Evolutionary conservation across 2,329 filamentous ascomycete species (phyloP), one percentile per base, ranked within the genome.

Genomic region (Periconia digitata): DNA sequence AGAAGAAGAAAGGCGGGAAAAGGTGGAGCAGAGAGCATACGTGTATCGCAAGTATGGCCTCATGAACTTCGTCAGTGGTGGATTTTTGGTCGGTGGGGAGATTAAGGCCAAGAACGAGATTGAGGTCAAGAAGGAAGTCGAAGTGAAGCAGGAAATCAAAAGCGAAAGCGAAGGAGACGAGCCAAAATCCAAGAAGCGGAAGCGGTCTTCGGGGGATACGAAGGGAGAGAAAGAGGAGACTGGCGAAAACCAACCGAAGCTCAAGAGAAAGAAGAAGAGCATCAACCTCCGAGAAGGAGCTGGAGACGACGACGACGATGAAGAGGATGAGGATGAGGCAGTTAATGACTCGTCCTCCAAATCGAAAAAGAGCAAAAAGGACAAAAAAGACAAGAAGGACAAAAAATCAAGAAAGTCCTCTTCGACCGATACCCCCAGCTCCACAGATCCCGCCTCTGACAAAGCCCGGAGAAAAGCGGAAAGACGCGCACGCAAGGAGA

Each of bases 51-150:
- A 85, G 71, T 92, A 85, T 74, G 91, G 91, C 1, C 79, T 82
- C 8, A 89, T 96, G 79, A 83, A 85, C 41, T 99, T 99, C 71
- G 86, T 99, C 20, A 85, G 80, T 49, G 94, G 90, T n/a, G 94
- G 92, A 0, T 80, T 91, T 47, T 65, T 87, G 53, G 78, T 82
- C 5, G 83, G 83, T 12, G 82, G 84, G 51, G 79, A 80, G 63
- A 75, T 79, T 47, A 73, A 80, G 56, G 10, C 20, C 4, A 66
- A 62, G 47, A 55, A 84, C 53, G 76, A 82, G 60, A 75, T 77
- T 34, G 66, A 54, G 49, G 76, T 82, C 60, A 76, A 77, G 35
- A 67, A 55, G 49, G 55, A 63, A 41, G 50, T 46, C 18, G 53
- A 66, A 43, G 56, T 57, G 40, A 62, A 63, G 54, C 82, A 78